phyloP scores from a whole-genome alignment of 78 protist species.

The Tieghemostelium lacteum region DNA sequence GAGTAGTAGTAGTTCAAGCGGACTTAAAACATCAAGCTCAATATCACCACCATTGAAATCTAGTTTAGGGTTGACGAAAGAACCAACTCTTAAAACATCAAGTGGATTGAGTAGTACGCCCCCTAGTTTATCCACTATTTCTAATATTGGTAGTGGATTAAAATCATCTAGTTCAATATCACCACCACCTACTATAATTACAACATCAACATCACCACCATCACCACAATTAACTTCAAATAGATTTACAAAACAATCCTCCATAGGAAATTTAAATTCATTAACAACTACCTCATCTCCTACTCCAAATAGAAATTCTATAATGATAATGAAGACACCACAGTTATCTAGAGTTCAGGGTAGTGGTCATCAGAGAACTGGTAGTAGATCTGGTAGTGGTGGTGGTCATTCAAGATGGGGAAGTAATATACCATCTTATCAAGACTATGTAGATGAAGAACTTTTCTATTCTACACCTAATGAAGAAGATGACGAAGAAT shows the following conservation, averaged over 20 bases:
- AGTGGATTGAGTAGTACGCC: constrained; percentile 17
- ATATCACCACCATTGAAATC: background rate
- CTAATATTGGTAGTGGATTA: background rate
- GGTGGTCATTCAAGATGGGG: constrained; percentile 44
- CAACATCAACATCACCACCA: background rate
- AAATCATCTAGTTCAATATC: no score
- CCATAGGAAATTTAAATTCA: background rate
- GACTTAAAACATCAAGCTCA: background rate
- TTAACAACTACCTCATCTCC: background rate
- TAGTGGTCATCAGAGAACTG: constrained; percentile 30
- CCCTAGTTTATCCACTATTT: background rate
- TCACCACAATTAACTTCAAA: background rate
- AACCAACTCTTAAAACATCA: background rate
- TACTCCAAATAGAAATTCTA: background rate
- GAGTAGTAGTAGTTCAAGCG: background rate
- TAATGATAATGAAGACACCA: background rate
- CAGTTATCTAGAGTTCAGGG: background rate
- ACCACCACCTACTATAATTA: background rate
- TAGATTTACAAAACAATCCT: background rate
- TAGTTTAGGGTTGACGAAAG: background rate
- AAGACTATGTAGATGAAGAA: constrained; percentile 71
- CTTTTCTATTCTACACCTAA: constrained; percentile 66
- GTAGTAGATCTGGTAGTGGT: background rate
- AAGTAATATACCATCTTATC: constrained; percentile 28
- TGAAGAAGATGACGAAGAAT: constrained; percentile 61